Base-by-base conservation (phyloP, 2,329 filamentous ascomycete species). In the Aspergillus novofumigatus region DNA sequence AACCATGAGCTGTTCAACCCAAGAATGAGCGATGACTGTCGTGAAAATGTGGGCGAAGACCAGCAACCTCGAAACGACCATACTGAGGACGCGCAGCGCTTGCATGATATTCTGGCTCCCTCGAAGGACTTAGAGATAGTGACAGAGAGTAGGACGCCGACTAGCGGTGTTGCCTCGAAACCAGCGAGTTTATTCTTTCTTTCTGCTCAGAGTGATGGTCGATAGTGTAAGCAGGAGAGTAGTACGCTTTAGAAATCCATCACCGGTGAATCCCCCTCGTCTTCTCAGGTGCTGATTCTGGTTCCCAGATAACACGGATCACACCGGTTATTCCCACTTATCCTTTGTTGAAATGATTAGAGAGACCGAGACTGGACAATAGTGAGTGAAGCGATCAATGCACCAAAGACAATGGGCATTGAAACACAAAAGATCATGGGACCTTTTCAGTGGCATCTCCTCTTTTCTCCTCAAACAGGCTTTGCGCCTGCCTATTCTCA, bases 1-100 rank as follows among this genome's bases (percentile, higher is more conserved):
- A 56, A 86, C 84, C 60, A 80, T 83, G 51, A 93, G 79, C 66
- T 87, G 80, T 75, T 97, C 92, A 50, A 93, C 82, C 92, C 92
- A 97, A 20, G 86, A 88, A 75, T 97, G 93, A 38, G 85, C 87
- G 28, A 60, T 57, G 23, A 68, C 62, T 28, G 69, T 61, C 6
- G 70, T 57, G 26, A 61, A 51, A 23, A 76, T 60, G 35, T 70
- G 56, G 49, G 66, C 59, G 44, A 76, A 54, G 32, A 70, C 52
- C 28, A 59, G 54, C 51, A 58, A 57, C 51, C 53, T 50, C 49
- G 57, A n/a, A 14, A 35, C 57, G 14, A 38, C 54, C 28, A 17
- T 44, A 21, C 25, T 17, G 20, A 54, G 41, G 38, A n/a, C 44
- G 28, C 48, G 28, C 57, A 62, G 63, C 23, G 9, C 49, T 54